phyloP scores from a whole-genome alignment of 2,329 filamentous ascomycete species.

The Ophiobolus disseminans region DNA sequence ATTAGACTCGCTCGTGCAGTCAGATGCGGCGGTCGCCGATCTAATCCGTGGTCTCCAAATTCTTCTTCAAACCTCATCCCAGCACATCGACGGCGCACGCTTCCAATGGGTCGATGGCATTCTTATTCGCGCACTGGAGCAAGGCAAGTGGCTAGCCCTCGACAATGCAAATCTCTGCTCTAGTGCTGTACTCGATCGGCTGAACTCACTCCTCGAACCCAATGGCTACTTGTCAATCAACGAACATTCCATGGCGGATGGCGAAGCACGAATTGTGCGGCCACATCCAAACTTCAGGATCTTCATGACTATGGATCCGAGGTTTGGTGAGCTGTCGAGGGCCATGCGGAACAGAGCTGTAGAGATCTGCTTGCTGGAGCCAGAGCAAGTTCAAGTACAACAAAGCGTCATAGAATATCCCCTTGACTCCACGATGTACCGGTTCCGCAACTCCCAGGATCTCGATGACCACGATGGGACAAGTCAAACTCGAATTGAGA shows the following conservation, averaged over 20 bases:
- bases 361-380: constrained; percentile 75
- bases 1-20: constrained; percentile 18
- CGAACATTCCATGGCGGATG: constrained; percentile 84
- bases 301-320: constrained; percentile 91
- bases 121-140: constrained; percentile 83
- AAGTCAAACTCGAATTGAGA: constrained; percentile 40
- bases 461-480: constrained; percentile 13
- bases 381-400: constrained; percentile 7
- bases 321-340: constrained; percentile 89
- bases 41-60: constrained; percentile 59
- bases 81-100: constrained; percentile 71
- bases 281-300: constrained; percentile 89
- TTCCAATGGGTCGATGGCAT: constrained; percentile 98
- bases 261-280: constrained; percentile 77
- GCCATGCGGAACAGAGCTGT: constrained; percentile 96
- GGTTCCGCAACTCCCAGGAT: constrained; percentile 43
- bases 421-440: constrained; percentile 49
- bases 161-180: constrained; percentile 98
- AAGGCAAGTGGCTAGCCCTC: constrained; percentile 90
- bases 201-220: constrained; percentile 93
- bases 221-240: constrained; percentile 89
- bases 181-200: constrained; percentile 87
- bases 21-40: constrained; percentile 18
- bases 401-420: constrained; percentile 31
- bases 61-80: constrained; percentile 61